A percentile compares a stretch with the other conserved stretches of the same genome.
Evolutionary conservation across 2,329 filamentous ascomycete genomes (phyloP).

Genomic region (Clarireedia hainanense): DNA sequence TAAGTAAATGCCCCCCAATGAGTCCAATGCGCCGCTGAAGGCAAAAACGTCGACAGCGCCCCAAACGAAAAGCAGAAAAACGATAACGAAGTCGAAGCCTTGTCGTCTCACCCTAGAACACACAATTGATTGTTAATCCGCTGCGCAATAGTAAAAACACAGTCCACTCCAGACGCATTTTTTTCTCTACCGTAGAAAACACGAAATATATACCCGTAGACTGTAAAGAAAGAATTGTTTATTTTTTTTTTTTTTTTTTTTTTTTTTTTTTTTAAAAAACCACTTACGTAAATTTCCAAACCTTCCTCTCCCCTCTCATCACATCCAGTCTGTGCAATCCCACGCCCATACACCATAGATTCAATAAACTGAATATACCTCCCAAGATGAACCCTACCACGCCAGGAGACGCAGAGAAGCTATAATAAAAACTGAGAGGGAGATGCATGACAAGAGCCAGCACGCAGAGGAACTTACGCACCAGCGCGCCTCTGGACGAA

Average conservation of each 20-base stretch:
- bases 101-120: background rate
- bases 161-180: no score
- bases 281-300: background rate
- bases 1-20: background rate
- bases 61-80: background rate
- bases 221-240: background rate
- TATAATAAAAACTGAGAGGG: no score
- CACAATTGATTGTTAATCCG: background rate
- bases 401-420: no score
- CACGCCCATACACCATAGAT: background rate
- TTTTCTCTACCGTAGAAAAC: no score
- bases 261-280: background rate
- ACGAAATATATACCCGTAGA: background rate
- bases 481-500: no score
- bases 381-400: background rate
- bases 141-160: background rate
- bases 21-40: background rate
- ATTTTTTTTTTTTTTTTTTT: no score
- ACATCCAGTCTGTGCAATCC: background rate
- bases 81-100: background rate
- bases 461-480: no score
- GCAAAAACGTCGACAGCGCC: background rate
- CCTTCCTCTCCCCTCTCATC: background rate
- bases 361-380: background rate
- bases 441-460: no score